phyloP scores from a whole-genome alignment of 257 asterid species.

The Nicotiana tabacum region DNA sequence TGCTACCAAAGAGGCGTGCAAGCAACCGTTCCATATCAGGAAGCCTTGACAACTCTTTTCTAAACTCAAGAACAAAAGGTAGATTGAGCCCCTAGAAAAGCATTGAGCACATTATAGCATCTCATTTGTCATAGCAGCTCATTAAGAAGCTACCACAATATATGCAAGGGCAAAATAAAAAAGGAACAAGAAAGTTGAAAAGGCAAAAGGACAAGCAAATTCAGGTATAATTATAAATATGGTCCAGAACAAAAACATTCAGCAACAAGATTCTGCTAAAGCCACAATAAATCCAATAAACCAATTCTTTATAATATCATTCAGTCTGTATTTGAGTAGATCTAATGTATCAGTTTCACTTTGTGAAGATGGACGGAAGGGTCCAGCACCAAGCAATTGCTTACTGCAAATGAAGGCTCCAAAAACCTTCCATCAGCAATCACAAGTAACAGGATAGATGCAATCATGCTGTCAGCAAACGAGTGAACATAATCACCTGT shows the following conservation, averaged over 20 bases:
- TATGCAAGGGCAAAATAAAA: background rate
- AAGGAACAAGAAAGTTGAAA: background rate
- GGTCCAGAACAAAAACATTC: background rate
- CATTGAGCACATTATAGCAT: conserved; percentile 7
- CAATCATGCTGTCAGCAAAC: background rate
- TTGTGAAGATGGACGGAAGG: background rate
- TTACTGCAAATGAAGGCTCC: background rate
- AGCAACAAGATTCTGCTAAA: background rate
- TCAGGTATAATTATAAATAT: too few species aligned
- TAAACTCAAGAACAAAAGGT: conserved; percentile 62
- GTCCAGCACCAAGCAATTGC: background rate
- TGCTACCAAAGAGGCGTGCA: conserved; percentile 78
- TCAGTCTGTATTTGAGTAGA: background rate
- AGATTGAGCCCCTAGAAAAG: conserved; percentile 54
- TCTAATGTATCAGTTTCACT: background rate
- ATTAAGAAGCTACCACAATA: background rate
- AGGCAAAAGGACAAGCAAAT: background rate
- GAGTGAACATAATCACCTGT: background rate
- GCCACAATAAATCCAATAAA: background rate
- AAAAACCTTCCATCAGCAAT: background rate
- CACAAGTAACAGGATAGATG: background rate
- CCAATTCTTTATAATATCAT: too few species aligned
- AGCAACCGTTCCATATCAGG: conserved; percentile 96
- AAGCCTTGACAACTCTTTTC: conserved; percentile 77
- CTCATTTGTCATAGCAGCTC: background rate